Conservation (phyloP, 495 filamentous ascomycete species). For the Hypoxylon lienhwacheense region DNA sequence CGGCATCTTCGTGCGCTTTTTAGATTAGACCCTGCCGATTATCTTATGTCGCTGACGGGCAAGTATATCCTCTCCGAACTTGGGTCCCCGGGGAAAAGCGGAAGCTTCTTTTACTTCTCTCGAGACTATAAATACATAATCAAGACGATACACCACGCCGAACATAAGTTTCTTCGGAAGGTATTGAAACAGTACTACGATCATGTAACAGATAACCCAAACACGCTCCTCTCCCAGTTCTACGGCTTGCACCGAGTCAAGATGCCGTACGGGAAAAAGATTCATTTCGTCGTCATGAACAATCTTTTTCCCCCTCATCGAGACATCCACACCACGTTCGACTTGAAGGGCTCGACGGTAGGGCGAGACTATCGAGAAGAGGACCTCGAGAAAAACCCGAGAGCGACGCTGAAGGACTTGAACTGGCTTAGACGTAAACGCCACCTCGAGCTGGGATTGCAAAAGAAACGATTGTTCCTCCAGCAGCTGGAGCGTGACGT, state of each 20-base stretch:
- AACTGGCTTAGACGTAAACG: constrained; percentile 92
- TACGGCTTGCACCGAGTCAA: constrained; percentile 98
- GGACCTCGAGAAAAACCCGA: constrained; percentile 81
- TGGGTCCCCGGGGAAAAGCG: constrained; percentile 96
- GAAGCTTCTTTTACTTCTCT: constrained; percentile 99
- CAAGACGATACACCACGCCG: constrained; percentile 97
- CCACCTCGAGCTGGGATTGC: constrained; percentile 81
- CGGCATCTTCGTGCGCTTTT: constrained; percentile 88
- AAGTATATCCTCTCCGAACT: constrained; percentile 98
- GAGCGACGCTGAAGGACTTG: constrained; percentile 92
- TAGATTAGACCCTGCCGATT: constrained; percentile 91
- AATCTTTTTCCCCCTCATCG: constrained; percentile 97
- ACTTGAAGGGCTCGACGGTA: constrained; percentile 96
- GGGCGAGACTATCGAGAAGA: constrained; percentile 90
- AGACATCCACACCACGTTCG: constrained; percentile 96
- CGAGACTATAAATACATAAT: constrained; percentile 99
- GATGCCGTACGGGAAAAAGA: constrained; percentile 96
- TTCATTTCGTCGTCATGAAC: constrained; percentile 99
- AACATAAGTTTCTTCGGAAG: constrained; percentile 92
- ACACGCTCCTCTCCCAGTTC: constrained; percentile 96
- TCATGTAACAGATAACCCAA: constrained; percentile 90
- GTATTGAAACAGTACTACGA: constrained; percentile 92
- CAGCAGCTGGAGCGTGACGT: constrained; percentile 89
- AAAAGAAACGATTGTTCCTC: constrained; percentile 83
- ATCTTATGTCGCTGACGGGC: constrained; percentile 96